Evolutionary conservation across 179 eudicot genomes (phyloP).

Genomic region (Drosera spatulata): DNA sequence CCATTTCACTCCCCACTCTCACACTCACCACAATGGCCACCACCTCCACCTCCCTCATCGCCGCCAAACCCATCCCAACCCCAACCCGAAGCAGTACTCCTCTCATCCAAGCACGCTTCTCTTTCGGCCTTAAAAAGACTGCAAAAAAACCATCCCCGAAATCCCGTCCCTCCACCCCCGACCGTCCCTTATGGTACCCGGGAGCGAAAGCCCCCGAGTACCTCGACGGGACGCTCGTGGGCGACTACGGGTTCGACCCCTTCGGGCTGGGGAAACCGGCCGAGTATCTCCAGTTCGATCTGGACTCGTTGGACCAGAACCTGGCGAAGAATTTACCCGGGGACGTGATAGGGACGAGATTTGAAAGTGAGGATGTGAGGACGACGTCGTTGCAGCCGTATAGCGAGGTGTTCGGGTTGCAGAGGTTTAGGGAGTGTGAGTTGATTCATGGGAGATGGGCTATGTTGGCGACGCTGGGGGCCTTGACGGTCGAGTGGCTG

Average conservation of each 20-base stretch:
- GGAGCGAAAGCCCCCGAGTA: conserved; percentile 78
- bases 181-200: conserved; percentile 91
- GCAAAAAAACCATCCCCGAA: conserved; percentile 31
- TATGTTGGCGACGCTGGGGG: conserved; percentile 94
- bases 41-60: conserved; percentile 64
- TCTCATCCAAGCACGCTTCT: conserved; percentile 55
- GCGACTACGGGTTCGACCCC: conserved; percentile 94
- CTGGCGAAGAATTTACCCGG: conserved; percentile 76
- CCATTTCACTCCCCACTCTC: conserved; percentile 4
- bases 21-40: conserved; percentile 36
- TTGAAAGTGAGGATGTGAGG: conserved; percentile 52
- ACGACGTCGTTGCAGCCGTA: conserved; percentile 83
- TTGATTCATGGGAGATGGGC: conserved; percentile 97
- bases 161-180: conserved; percentile 7
- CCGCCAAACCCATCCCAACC: conserved; percentile 33
- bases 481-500: conserved; percentile 81
- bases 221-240: conserved; percentile 63
- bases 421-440: conserved; percentile 95
- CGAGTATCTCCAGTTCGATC: conserved; percentile 78
- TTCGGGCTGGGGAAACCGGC: conserved; percentile 91
- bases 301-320: conserved; percentile 85
- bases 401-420: conserved; percentile 83
- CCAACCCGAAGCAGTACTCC: conserved; percentile 21
- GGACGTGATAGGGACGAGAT: conserved; percentile 68
- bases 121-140: conserved; percentile 50